Conservation (phyloP, 257 asterid genomes). For the Echium plantagineum region DNA sequence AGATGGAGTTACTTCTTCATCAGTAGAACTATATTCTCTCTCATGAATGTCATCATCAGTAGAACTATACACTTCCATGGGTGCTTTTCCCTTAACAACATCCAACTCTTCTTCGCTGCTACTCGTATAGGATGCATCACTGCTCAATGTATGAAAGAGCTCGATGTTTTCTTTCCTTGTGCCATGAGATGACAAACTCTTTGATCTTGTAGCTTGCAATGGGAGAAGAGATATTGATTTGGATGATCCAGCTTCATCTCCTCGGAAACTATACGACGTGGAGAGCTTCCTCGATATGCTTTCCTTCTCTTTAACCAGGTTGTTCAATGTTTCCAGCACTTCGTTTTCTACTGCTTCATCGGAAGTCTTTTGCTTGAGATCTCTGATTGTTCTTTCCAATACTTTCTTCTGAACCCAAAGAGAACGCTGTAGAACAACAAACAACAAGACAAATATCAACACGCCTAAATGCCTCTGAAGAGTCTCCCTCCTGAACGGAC, state of each 20-base stretch:
- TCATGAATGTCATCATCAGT: constrained; percentile 28
- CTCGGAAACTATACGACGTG: constrained; percentile 69
- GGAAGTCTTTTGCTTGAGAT: constrained; percentile 45
- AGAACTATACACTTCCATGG: constrained; percentile 24
- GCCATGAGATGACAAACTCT: constrained; percentile 56
- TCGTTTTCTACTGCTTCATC: constrained; percentile 40
- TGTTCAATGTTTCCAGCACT: constrained; percentile 40
- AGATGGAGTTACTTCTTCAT: constrained; percentile 22
- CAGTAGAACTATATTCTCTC: constrained; percentile 16
- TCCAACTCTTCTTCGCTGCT: constrained; percentile 19
- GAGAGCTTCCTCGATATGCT: constrained; percentile 61
- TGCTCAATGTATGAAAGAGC: constrained; percentile 41
- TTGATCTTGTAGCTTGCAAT: constrained; percentile 25
- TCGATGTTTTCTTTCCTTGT: constrained; percentile 52
- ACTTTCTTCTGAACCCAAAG: constrained; percentile 61
- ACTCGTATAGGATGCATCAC: constrained; percentile 25
- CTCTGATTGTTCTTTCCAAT: constrained; percentile 55
- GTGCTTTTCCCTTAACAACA: constrained; percentile 30
- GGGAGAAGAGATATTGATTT: constrained; percentile 49
- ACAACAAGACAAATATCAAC: not conserved
- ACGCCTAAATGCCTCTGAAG: too few relatives aligned
- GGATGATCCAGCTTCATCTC: constrained; percentile 34
- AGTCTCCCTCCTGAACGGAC: too few relatives aligned
- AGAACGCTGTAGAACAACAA: constrained; percentile 44
- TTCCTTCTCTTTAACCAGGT: constrained; percentile 60